Evolutionary conservation across 2,329 filamentous ascomycete species (phyloP), one percentile per base, ranked within the genome.

Genomic region (Hymenoscyphus infarciens): DNA sequence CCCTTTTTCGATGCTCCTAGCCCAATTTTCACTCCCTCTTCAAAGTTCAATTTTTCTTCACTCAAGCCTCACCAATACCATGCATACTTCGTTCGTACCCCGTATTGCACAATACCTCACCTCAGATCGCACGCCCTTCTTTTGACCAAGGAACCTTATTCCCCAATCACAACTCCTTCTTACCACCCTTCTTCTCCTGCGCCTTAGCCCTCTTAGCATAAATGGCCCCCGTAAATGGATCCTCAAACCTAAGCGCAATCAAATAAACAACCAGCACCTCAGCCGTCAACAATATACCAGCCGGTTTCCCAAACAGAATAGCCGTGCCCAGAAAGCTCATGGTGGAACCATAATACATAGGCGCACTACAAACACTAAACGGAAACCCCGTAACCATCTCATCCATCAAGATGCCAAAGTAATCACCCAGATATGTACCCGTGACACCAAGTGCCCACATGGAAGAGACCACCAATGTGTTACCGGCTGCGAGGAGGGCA

Each of bases 331-430:
- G 78, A 78, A 99, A 99, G 78, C 89, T 94, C 83, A 96, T 83
- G 27, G 94, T 95, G 66, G 88, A 92, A 63, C 95, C 95, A 80
- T 92, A 90, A 81, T 99, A 99, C 95, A 99, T 99, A 66, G 95
- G 95, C 59, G 92, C 89, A 68, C 87, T 85, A 61, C 89, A 93
- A 65, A 98, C 83, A 77, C 90, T 98, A 83, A 99, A 99, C 2
- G 95, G 95, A 75, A 99, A 99, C 15, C 91, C 89, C 13, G 92
- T 96, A 59, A 99, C 93, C 72, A 94, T 94, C 69, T 89, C 81
- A 75, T 98, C 94, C 92, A 97, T 96, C 68, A 99, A 82, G 75
- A 98, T 97, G 70, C 95, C 95, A 75, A 98, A 99, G 82, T 99
- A 99, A 80, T 99, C 95, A 70, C 95, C 95, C 39, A 99, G 82